These are phyloP conservation scores for Byssothecium circinans DNA, from an alignment of 2,329 filamentous ascomycete genomes.

Conservation along the genomic window DNA sequence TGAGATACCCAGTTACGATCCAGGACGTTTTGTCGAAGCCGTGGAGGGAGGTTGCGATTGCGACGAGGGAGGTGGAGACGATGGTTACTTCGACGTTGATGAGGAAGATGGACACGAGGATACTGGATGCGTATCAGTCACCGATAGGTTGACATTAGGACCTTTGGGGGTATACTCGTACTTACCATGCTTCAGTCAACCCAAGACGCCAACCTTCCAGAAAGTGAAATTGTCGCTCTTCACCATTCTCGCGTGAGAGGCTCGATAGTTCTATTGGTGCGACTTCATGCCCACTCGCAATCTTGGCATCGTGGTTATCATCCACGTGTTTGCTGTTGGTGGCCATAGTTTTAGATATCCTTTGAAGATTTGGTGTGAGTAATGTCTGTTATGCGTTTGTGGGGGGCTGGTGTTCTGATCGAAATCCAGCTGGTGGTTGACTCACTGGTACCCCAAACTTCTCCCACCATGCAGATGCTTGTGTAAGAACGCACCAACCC, in stretches of 20 bases:
- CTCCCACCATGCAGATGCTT: too few species aligned
- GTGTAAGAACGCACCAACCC: too few species aligned
- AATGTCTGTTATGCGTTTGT: too few species aligned
- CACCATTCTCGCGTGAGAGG: neutral
- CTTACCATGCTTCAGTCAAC: neutral
- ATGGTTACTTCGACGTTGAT: constrained; percentile 41
- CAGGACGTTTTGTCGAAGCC: constrained; percentile 17
- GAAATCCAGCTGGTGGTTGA: too few species aligned
- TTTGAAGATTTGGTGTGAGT: too few species aligned
- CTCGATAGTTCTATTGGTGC: neutral
- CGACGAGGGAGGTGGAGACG: constrained; percentile 38
- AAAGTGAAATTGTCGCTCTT: neutral
- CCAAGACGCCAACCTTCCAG: neutral
- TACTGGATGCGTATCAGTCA: neutral
- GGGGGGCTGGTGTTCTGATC: too few species aligned
- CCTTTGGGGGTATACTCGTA: too few species aligned
- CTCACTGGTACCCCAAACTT: too few species aligned
- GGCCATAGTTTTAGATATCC: neutral
- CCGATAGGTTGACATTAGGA: neutral
- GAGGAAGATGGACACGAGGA: constrained; percentile 20
- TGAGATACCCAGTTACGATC: neutral
- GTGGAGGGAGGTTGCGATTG: constrained; percentile 34
- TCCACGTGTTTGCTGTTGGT: neutral
- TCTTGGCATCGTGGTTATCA: neutral
- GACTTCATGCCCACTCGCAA: neutral